A percentile compares a stretch with the other conserved stretches of the same genome.
Evolutionary conservation across 441 rosid genomes (phyloP).

Genomic region (Capsella rubella): DNA sequence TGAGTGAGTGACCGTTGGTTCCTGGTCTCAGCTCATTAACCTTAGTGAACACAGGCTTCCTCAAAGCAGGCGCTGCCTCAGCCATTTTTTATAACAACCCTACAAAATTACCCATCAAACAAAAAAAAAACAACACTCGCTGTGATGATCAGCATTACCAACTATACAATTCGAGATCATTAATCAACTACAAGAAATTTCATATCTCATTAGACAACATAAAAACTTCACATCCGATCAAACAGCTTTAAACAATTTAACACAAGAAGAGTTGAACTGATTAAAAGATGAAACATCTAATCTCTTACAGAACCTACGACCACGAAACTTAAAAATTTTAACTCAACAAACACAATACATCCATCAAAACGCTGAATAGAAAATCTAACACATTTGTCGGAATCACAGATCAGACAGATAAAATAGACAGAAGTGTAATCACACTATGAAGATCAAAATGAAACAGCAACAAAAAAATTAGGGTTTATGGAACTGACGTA

Average conservation of each 20-base stretch:
- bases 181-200: background rate
- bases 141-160: background rate
- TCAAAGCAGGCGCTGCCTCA: conserved; percentile 78
- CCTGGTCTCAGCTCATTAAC: conserved; percentile 89
- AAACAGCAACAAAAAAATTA: background rate
- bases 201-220: background rate
- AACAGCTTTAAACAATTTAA: background rate
- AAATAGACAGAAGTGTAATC: background rate
- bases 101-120: conserved; percentile 4
- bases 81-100: conserved; percentile 53
- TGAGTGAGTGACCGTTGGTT: conserved; percentile 76
- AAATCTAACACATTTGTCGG: conserved; percentile 5
- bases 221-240: conserved; percentile 4
- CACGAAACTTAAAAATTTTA: background rate
- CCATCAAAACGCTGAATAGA: background rate
- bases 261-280: background rate
- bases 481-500: conserved; percentile 28
- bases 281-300: background rate
- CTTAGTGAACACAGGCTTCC: conserved; percentile 85
- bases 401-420: conserved; percentile 11
- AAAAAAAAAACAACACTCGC: background rate
- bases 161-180: conserved; percentile 1
- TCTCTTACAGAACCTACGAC: background rate
- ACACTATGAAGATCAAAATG: background rate
- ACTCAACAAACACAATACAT: background rate